Base-by-base conservation (phyloP, 352 stramenopile species). In the Phytopythium chamaehyphon region DNA sequence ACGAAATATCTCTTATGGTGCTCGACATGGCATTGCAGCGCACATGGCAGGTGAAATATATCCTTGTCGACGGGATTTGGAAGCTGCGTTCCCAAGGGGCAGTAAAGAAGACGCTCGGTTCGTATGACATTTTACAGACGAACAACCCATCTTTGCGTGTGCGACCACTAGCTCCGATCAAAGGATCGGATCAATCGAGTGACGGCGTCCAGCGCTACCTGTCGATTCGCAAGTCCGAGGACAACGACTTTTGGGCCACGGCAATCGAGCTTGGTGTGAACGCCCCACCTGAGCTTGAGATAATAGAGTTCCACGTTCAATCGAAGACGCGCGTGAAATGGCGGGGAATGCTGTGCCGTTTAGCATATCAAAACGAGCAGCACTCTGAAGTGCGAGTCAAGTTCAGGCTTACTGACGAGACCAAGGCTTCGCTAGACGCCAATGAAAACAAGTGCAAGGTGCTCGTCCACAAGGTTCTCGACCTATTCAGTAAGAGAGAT, bases 11-110 rank as follows among this genome's bases (percentile, higher is more conserved):
- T 8, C 43, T 73, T n/a, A 59, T 73, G 47, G 16, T 79, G 42
- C 45, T 49, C 22, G 40, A 37, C 12, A 42, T 43, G 6, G 15
- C 48, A 45, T 42, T 45, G 5, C 44, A 40, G 22, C 14, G 24
- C 3, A 59, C 43, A 3, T 73, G 61, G 42, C 53, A 70, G 9
- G 23, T 84, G 18, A 84, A 81, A 53, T 84, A 71, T 31, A 50
- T 57, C 39, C 49, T 71, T n/a, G 51, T 64, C 3, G 48, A 71
- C 23, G 64, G 64, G 3, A 31, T 69, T 9, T 80, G 69, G 69
- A 45, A 69, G 8, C 40, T 71, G 15, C 40, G 56, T 23, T 48
- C 48, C 3, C 33, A 36, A 10, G 62, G 66, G 33, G 42, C 15
- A 0, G 39, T 45, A 44, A 51, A 55, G n/a, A 11, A 38, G 10